Conservation (phyloP, 2,329 filamentous ascomycete species). For the Fusarium armeniacum region DNA sequence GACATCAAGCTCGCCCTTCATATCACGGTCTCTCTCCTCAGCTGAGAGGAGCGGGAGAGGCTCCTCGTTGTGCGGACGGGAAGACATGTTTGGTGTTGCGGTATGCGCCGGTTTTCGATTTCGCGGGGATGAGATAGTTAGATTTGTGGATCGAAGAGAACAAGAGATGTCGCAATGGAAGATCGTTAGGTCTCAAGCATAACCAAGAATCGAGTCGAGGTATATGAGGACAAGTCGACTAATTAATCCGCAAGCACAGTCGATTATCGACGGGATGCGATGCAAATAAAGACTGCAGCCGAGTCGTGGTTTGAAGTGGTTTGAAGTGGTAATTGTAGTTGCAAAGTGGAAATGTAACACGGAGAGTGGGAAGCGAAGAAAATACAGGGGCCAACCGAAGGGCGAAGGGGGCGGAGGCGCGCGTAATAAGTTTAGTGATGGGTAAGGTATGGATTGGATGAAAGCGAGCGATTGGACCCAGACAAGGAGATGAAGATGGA, state of each 20-base stretch:
- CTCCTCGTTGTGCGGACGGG: constrained; percentile 53
- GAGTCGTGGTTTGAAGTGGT: constrained; percentile 29
- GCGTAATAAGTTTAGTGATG: constrained; percentile 33
- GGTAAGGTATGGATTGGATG: constrained; percentile 15
- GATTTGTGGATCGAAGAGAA: background rate
- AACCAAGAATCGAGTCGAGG: constrained; percentile 13
- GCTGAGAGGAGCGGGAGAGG: constrained; percentile 51
- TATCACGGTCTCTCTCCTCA: constrained; percentile 52
- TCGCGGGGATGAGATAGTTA: constrained; percentile 27
- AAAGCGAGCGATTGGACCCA: constrained; percentile 44
- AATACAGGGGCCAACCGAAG: constrained; percentile 42
- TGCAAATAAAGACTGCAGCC: constrained; percentile 23
- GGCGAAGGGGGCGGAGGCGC: constrained; percentile 33
- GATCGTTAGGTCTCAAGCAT: constrained; percentile 30
- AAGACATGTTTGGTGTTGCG: constrained; percentile 51
- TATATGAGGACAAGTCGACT: constrained; percentile 22
- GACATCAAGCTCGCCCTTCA: constrained; percentile 52
- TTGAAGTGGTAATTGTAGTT: constrained; percentile 34
- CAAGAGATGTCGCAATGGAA: constrained; percentile 12
- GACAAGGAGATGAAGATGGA: constrained; percentile 34
- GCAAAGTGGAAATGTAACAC: constrained; percentile 41
- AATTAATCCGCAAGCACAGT: constrained; percentile 22
- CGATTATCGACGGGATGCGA: constrained; percentile 35
- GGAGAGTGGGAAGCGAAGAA: constrained; percentile 43
- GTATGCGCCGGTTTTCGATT: constrained; percentile 33